Evolutionary conservation across 2,329 filamentous ascomycete species (phyloP).

Genomic region (Epichloe typhina): DNA sequence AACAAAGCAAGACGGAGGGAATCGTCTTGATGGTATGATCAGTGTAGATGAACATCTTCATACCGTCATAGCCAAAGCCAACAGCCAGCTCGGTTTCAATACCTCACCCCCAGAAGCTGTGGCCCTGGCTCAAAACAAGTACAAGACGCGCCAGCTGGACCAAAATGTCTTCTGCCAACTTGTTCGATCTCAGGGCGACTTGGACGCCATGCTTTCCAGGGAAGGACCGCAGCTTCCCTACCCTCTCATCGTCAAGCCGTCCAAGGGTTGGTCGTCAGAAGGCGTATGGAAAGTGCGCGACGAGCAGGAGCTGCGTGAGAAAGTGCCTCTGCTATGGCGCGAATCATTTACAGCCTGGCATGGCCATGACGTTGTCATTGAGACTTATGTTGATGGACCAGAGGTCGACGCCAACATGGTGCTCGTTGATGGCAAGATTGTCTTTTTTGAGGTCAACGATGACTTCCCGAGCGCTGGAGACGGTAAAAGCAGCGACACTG

Average conservation of each 20-base stretch:
- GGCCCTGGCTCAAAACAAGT: neutral
- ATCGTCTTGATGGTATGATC: neutral
- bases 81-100: neutral
- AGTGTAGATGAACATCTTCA: neutral
- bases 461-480: neutral
- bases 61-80: neutral
- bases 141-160: neutral
- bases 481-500: neutral
- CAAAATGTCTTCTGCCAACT: neutral
- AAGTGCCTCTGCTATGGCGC: neutral
- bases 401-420: slow-evolving; percentile 1
- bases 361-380: neutral
- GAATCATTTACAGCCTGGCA: neutral
- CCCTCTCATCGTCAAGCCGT: neutral
- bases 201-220: neutral
- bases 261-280: neutral
- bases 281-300: neutral
- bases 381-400: neutral
- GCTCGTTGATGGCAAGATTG: neutral
- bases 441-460: neutral
- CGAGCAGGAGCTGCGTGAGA: neutral
- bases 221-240: neutral
- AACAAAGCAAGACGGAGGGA: neutral
- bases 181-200: neutral
- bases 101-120: neutral